Evolutionary conservation across 805 yeast species (phyloP).

Genomic region (Pichia heedii): DNA sequence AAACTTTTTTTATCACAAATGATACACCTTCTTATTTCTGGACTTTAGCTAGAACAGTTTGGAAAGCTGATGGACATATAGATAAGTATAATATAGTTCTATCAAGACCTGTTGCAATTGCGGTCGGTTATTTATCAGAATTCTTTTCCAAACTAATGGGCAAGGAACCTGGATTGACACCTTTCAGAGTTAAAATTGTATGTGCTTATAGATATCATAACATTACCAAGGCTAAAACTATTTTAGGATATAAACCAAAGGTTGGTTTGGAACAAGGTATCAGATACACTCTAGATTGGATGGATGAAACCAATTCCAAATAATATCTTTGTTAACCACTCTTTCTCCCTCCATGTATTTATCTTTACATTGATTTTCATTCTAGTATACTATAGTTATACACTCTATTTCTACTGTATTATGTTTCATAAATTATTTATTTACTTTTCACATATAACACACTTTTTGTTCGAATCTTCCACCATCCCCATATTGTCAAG

Average conservation of each 20-base stretch:
- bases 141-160: conserved; percentile 60
- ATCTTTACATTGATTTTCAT: neutral
- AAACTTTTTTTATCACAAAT: conserved; percentile 83
- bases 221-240: conserved; percentile 72
- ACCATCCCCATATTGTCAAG: conserved; percentile 38
- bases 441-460: conserved; percentile 36
- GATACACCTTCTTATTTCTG: conserved; percentile 94
- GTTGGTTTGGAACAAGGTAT: conserved; percentile 78
- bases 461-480: conserved; percentile 17
- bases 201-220: conserved; percentile 93
- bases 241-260: conserved; percentile 73
- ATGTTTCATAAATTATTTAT: too few relatives aligned
- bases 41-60: conserved; percentile 92
- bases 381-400: neutral
- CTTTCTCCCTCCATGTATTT: too few relatives aligned
- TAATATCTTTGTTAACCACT: too few relatives aligned
- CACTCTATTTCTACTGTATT: too few relatives aligned
- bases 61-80: conserved; percentile 92
- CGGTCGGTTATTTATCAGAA: conserved; percentile 74
- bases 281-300: conserved; percentile 72
- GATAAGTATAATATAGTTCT: conserved; percentile 63
- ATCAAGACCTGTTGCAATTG: conserved; percentile 66
- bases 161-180: conserved; percentile 89
- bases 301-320: conserved; percentile 50
- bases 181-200: conserved; percentile 86